Evolutionary conservation across 345 rosid species (phyloP).

Genomic region (Kernera saxatilis): DNA sequence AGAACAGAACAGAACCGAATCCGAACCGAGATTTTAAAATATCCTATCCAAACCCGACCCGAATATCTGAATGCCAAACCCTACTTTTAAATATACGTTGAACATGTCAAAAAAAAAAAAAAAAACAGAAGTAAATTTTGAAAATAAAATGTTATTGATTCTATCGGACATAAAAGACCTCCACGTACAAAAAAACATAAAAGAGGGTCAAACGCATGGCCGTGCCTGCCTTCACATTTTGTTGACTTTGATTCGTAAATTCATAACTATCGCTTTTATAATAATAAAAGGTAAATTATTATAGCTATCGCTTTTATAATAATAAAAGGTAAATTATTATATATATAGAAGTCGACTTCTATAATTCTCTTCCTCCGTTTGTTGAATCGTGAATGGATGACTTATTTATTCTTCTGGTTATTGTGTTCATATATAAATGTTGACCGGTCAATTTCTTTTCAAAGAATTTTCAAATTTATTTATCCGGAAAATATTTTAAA

Average conservation of each 20-base stretch:
- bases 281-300: neutral
- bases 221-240: neutral
- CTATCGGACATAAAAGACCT: too few species aligned
- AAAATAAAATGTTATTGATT: too few species aligned
- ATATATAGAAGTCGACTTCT: neutral
- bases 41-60: too few species aligned
- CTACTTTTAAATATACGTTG: too few species aligned
- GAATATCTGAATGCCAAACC: too few species aligned
- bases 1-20: too few species aligned
- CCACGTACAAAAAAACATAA: too few species aligned
- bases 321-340: neutral
- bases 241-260: neutral
- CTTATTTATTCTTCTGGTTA: neutral
- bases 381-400: neutral
- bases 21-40: too few species aligned
- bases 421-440: conserved; percentile 8
- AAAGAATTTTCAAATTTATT: neutral
- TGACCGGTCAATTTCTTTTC: neutral
- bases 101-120: too few species aligned
- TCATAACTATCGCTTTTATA: neutral
- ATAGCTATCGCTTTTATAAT: neutral
- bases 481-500: neutral
- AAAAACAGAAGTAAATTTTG: too few species aligned
- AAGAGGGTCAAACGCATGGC: neutral
- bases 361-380: neutral